Conservation (phyloP, 768 basidiomycete genomes). For the Suillus weaverae region DNA sequence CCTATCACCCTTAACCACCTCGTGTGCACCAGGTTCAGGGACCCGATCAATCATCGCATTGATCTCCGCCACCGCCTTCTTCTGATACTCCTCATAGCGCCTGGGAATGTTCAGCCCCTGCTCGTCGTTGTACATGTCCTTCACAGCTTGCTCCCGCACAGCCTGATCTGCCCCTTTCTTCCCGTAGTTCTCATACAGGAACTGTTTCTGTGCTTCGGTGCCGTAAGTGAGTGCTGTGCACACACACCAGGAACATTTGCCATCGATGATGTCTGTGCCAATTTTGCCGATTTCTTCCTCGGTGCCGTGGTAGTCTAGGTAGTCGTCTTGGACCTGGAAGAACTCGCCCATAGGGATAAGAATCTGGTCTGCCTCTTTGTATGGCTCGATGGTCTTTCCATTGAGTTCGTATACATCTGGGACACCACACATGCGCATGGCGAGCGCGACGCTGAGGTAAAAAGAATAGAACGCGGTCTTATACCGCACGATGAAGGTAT, state of each 20-base stretch:
- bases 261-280: slow-evolving; percentile 97
- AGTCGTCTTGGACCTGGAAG: slow-evolving; percentile 99
- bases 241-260: slow-evolving; percentile 98
- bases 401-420: slow-evolving; percentile 47
- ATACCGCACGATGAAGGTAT: slow-evolving; percentile 91
- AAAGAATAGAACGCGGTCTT: slow-evolving; percentile 99
- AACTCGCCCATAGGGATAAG: slow-evolving; percentile 94
- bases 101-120: slow-evolving; percentile 47
- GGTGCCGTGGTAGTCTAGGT: slow-evolving; percentile 87
- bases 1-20: slow-evolving; percentile 42
- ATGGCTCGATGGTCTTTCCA: slow-evolving; percentile 52
- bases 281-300: slow-evolving; percentile 95
- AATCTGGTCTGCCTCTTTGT: slow-evolving; percentile 74
- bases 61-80: slow-evolving; percentile 35
- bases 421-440: slow-evolving; percentile 76
- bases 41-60: slow-evolving; percentile 70
- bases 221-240: slow-evolving; percentile 76
- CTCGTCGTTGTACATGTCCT: slow-evolving; percentile 65
- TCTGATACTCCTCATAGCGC: slow-evolving; percentile 79
- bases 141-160: slow-evolving; percentile 55
- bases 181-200: slow-evolving; percentile 71
- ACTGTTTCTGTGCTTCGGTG: slow-evolving; percentile 51
- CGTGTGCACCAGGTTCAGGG: slow-evolving; percentile 51
- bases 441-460: slow-evolving; percentile 96
- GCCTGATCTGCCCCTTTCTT: slow-evolving; percentile 44